Base-by-base conservation (phyloP, 352 stramenopile genomes). In the Phytophthora brassicae region DNA sequence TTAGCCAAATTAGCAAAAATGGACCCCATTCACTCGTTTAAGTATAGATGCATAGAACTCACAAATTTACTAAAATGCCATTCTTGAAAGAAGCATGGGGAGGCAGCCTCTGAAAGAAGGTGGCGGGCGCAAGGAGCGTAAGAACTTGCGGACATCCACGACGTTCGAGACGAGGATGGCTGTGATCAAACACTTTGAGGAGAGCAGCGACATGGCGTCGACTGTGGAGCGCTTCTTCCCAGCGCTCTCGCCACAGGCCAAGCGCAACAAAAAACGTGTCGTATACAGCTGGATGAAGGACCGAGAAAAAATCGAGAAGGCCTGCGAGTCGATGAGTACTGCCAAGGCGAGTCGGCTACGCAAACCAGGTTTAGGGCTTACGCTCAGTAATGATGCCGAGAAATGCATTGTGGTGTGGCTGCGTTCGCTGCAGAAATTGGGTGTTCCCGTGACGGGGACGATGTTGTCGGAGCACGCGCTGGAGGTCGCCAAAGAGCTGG, bases 341-440 rank as follows among this genome's bases (percentile, higher is more conserved):
- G 66, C 70, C 56, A 74, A 75, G 48, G 17, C 66, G 11, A 54
- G 62, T 53, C 70, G 70, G 8, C 42, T 77, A n/a, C 70, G 70
- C 17, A 68, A 72, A 26, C 16, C 54, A 6, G 70, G 70, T 4
- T 22, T 62, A 14, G 70, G 70, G 14, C 59, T 66, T 17, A 62
- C 50, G 20, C 58, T 77, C 13, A 70, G 70, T 28, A 48, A 61
- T 14, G 66, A 77, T 20, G 66, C 57, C 14, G 70, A 77, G 55
- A 77, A 77, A 39, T 74, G 66, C 46, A 72, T 77, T 19, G 53
- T 77, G 31, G 62, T 75, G 17, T 75, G 70, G 66, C 50, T 77
- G 39, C 70, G 63, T 11, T 74, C 65, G 28, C 50, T 74, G 56
- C 56, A 70, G 53, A 64, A 66, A 41, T 9, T 75, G 55, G 56